phyloP scores from a whole-genome alignment of 2,329 filamentous ascomycete species.

The Aspergillus vadensis region DNA sequence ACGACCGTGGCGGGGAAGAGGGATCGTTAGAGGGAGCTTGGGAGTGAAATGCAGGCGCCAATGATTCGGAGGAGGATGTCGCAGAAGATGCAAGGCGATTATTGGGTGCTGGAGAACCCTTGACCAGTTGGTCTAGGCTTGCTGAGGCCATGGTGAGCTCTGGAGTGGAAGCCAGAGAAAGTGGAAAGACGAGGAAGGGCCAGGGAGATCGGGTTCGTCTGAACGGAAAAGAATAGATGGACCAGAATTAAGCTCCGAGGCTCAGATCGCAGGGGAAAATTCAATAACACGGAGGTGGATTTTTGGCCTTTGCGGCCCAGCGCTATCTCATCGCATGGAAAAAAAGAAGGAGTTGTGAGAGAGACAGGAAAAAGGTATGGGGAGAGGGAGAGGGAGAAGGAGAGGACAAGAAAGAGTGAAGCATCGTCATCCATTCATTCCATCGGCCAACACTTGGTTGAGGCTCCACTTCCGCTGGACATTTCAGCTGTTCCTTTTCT shows the following conservation, averaged over 20 bases:
- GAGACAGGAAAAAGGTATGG: not conserved
- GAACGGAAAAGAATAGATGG: not conserved
- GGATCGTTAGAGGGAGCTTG: conserved; percentile 31
- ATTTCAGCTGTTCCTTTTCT: not conserved
- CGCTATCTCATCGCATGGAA: conserved; percentile 27
- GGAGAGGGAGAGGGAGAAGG: not conserved
- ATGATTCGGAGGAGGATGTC: conserved; percentile 27
- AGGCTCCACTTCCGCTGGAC: conserved; percentile 6
- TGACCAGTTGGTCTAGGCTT: conserved; percentile 83
- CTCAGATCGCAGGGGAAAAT: not conserved
- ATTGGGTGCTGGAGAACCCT: conserved; percentile 74
- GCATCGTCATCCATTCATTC: conserved; percentile 7
- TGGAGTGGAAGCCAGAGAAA: conserved; percentile 18
- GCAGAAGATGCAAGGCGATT: conserved; percentile 42
- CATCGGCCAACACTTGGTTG: conserved; percentile 2
- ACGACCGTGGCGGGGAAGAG: conserved; percentile 50
- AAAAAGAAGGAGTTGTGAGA: not conserved
- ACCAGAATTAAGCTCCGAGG: not conserved
- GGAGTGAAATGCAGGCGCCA: conserved; percentile 19
- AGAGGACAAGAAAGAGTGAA: conserved; percentile 12
- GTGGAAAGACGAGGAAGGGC: conserved; percentile 4
- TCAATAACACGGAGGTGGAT: conserved; percentile 11
- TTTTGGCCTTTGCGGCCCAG: conserved; percentile 34
- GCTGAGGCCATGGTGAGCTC: conserved; percentile 58
- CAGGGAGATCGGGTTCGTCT: too few species aligned